A percentile compares a stretch with the other conserved stretches of the same genome.
These are phyloP conservation scores for Hygrophorus russula DNA, from an alignment of 768 basidiomycete genomes.

Conservation along the genomic window DNA sequence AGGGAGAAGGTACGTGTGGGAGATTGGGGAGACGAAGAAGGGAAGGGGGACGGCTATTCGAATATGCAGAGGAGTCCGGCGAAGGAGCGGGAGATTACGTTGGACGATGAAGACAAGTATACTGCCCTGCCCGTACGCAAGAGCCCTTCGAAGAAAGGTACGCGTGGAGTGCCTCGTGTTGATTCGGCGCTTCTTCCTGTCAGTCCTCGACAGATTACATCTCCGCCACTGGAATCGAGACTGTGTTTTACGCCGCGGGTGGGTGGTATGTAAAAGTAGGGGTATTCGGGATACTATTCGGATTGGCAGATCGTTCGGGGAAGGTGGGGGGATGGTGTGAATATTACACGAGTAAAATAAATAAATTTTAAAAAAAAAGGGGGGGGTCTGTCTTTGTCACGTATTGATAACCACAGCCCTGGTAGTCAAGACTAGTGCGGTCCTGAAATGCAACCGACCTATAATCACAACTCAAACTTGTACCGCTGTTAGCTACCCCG, in stretches of 20 bases:
- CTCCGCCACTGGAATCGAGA: constrained; percentile 41
- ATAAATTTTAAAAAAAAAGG: too few relatives aligned
- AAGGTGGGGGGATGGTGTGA: too few relatives aligned
- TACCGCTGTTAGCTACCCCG: too few relatives aligned
- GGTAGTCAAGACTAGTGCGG: too few relatives aligned
- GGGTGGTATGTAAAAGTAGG: too few relatives aligned
- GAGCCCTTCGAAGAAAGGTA: constrained; percentile 6
- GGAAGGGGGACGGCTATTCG: constrained; percentile 9
- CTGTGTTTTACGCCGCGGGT: constrained; percentile 39
- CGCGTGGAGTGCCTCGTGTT: constrained; percentile 3
- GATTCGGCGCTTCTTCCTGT: constrained; percentile 35
- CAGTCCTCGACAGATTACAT: constrained; percentile 47
- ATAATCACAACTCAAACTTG: too few relatives aligned
- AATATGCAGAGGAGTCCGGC: constrained; percentile 6
- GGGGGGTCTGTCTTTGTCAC: too few relatives aligned
- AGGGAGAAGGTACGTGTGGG: constrained; percentile 6
- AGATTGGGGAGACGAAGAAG: constrained; percentile 4
- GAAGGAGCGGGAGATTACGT: constrained; percentile 11
- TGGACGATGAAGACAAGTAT: constrained; percentile 22
- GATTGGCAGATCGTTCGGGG: too few relatives aligned
- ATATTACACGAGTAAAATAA: too few relatives aligned
- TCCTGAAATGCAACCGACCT: too few relatives aligned
- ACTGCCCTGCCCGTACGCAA: constrained; percentile 25
- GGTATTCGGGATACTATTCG: too few relatives aligned
- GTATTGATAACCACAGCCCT: too few relatives aligned